Evolutionary conservation across 305 asterid species (phyloP), one percentile per base, ranked within the genome.

Genomic region (Rubia occidens): DNA sequence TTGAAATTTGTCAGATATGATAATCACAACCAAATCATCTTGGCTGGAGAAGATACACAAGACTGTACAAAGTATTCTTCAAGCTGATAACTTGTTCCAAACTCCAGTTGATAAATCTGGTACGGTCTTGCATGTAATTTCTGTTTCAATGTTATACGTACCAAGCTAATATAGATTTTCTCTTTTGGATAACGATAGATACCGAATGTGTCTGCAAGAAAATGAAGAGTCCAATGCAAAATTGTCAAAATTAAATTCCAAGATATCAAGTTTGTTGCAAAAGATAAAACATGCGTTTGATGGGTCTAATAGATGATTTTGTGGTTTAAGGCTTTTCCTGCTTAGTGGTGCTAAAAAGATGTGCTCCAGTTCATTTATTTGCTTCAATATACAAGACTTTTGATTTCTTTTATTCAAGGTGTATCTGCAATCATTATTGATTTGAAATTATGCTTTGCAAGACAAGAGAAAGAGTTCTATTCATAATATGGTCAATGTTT

Each of bases 251-350:
- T 32, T 32, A 32, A 32, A 32, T 32, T 32, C 35, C 35, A 32
- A 32, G 4, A 32, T 32, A 32, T 32, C 35, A 39, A 89, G 89
- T 77, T 88, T 94, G 86, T 81, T 80, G 6, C 78, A 91, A 81
- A 94, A 94, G 85, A 84, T 91, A 60, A 87, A 86, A 76, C 88
- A 89, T 69, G 99, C 91, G 79, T 89, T 94, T 76, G 99, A 97
- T 91, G 85, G 65, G 79, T 75, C 14, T 32, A 13, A 11, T 60
- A 43, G 60, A 72, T 62, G 61, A 68, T 72, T 51, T 44, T 35
- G 58, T 70, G 15, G 24, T 0, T 58, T 37, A n/a, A 40, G 18
- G 8, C 65, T 67, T 55, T 73, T 70, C 20, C 11, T 67, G 14
- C 44, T 58, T 70, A 32, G 5, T 11, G 17, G 6, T 51, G 35